Percentiles rank a stretch among this genome's conserved stretches.
These are phyloP conservation scores for Xylaria sp. DNA, from an alignment of 2,329 filamentous ascomycete species.

Conservation along the genomic window DNA sequence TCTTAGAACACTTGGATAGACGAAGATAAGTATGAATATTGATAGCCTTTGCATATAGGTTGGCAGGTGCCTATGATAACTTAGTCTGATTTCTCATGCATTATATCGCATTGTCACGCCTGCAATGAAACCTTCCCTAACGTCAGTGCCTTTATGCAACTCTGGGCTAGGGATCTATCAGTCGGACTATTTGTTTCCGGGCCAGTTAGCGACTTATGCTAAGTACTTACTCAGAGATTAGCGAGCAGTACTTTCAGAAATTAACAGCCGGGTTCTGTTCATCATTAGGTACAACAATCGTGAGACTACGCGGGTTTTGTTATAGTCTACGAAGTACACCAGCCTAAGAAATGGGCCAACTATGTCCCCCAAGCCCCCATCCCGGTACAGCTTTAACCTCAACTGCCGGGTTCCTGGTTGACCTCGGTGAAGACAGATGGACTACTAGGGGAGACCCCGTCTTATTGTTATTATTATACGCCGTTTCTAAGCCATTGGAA, in stretches of 20 bases:
- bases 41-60: not conserved
- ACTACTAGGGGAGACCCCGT: slow-evolving; percentile 18
- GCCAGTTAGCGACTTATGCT: slow-evolving; percentile 22
- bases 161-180: slow-evolving; percentile 11
- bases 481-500: slow-evolving; percentile 10
- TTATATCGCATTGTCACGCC: slow-evolving; percentile 42
- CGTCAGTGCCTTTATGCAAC: slow-evolving; percentile 11
- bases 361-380: slow-evolving; percentile 17
- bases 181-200: slow-evolving; percentile 14
- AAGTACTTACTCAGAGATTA: slow-evolving; percentile 31
- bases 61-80: not conserved
- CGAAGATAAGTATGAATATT: not conserved
- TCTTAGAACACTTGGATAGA: not conserved
- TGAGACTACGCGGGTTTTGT: not conserved
- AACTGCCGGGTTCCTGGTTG: slow-evolving; percentile 23
- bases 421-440: slow-evolving; percentile 22
- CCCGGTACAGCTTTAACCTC: slow-evolving; percentile 17
- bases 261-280: not conserved
- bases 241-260: slow-evolving; percentile 19
- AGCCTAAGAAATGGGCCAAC: slow-evolving; percentile 19
- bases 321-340: not conserved
- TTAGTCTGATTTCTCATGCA: slow-evolving; percentile 20
- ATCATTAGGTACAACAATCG: not conserved
- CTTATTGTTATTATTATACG: slow-evolving; percentile 6
- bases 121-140: slow-evolving; percentile 37